Evolutionary conservation across 1,284 basidiomycete species (phyloP), one percentile per base, ranked within the genome.

Genomic region (Sporisorium graminicola): DNA sequence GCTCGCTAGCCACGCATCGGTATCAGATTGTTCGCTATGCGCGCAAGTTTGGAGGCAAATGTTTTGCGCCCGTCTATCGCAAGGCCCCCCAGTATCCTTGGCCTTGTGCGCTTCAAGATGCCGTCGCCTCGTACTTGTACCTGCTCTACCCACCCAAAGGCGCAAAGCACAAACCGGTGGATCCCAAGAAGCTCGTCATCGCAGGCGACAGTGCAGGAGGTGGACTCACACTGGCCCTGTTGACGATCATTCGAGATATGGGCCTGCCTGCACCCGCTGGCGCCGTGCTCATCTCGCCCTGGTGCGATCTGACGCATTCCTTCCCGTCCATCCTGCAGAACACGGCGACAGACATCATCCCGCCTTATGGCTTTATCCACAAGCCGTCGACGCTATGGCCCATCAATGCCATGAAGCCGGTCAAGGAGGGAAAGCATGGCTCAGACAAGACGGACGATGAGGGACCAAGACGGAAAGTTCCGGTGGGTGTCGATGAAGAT

Each of bases 141-240:
- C 90, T 89, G 85, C 90, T 89, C 86, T 90, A 86, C 73, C 94
- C 94, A 0, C 93, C 93, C 1, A 87, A 90, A 0, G 89, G 86
- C 10, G 90, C 92, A 9, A 86, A 75, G 61, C 82, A 82, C 47
- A 87, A 87, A 16, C 90, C 94, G 0, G 91, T 99, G 16, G 89
- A 92, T 61, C 95, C 96, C 0, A 89, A 89, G 1, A 91, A 92
- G 73, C 92, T 98, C 50, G 90, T 98, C 12, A 78, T 89, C 4
- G 91, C 92, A 0, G 97, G 97, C 1, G 95, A 97, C 86, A 96
- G 94, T 27, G 96, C 97, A 0, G 97, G 97, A 5, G 97, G 95
- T 5, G 95, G 94, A 0, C 87, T 98, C 14, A 89, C 90, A 0
- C 87, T 98, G 56, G 92, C 94, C 0, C 87, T 98, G 20, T 88